These are phyloP conservation scores for Plantago lanceolata DNA, from an alignment of 305 asterid genomes.

Conservation along the genomic window DNA sequence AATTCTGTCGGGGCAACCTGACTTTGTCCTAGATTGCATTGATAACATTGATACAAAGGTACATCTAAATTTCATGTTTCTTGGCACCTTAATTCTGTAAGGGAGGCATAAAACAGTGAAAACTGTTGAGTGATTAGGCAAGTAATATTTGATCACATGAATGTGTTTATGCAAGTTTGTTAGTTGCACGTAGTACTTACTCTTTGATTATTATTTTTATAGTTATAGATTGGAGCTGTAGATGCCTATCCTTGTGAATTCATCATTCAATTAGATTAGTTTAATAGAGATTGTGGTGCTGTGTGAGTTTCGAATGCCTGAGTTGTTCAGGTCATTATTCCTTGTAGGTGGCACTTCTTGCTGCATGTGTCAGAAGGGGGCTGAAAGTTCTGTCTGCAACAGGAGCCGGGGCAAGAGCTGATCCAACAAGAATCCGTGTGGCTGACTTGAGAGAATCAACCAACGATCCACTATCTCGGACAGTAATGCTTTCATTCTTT, in stretches of 20 bases:
- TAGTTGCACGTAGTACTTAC: too few relatives aligned
- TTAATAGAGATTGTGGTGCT: not conserved
- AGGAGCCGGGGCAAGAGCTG: conserved; percentile 98
- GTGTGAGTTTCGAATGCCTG: not conserved
- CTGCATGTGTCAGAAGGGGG: conserved; percentile 87
- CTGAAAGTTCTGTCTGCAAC: conserved; percentile 91
- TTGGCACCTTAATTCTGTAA: conserved; percentile 10
- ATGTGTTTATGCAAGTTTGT: too few relatives aligned
- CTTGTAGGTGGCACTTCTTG: conserved; percentile 83
- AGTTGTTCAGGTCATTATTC: conserved; percentile 23
- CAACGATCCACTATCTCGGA: conserved; percentile 90
- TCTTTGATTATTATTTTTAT: too few relatives aligned
- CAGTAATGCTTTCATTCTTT: conserved; percentile 45
- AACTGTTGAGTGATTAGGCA: too few relatives aligned
- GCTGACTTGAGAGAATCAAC: conserved; percentile 93
- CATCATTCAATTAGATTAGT: not conserved
- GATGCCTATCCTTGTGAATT: too few relatives aligned
- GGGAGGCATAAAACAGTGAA: not conserved
- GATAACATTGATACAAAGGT: conserved; percentile 98
- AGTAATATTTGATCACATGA: too few relatives aligned
- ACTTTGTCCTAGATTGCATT: conserved; percentile 88
- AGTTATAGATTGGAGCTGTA: too few relatives aligned
- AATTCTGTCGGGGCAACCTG: conserved; percentile 84
- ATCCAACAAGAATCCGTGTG: conserved; percentile 92
- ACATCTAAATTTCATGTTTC: conserved; percentile 12